Evolutionary conservation across 345 rosid genomes (phyloP).

Genomic region (Noccaea caerulescens): DNA sequence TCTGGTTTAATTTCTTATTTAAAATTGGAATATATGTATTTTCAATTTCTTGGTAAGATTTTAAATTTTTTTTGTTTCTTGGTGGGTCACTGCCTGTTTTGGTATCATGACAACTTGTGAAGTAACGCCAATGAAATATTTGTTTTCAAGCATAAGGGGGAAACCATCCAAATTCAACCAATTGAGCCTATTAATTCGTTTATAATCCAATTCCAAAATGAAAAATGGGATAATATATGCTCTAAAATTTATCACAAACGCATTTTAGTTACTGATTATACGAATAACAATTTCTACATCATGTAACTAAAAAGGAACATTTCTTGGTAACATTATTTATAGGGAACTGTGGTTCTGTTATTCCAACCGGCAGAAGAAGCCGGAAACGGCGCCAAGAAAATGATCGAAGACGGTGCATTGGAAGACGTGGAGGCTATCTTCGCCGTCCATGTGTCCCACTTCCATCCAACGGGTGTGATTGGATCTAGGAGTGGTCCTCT

Average conservation of each 20-base stretch:
- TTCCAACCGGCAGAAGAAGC: conserved; percentile 99
- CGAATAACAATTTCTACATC: background rate
- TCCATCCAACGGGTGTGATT: conserved; percentile 71
- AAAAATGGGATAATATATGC: no score
- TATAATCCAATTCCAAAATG: background rate
- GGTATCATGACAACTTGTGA: background rate
- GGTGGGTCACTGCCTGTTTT: conserved; percentile 15
- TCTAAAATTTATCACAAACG: background rate
- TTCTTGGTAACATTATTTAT: background rate
- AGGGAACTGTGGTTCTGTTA: conserved; percentile 87
- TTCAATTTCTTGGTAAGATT: background rate
- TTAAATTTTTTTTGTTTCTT: background rate
- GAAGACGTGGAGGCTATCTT: conserved; percentile 80
- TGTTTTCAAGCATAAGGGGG: background rate
- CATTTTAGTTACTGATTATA: background rate
- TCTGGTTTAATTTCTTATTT: background rate
- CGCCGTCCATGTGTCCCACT: conserved; percentile 84
- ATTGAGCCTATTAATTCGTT: background rate
- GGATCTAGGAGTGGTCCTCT: conserved; percentile 88
- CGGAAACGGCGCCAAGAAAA: conserved; percentile 85
- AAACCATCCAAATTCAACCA: background rate
- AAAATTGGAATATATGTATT: conserved; percentile 2
- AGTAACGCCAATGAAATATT: background rate
- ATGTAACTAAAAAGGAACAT: background rate
- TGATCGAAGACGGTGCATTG: conserved; percentile 80